A percentile compares a stretch with the other conserved stretches of the same genome.
phyloP scores from a whole-genome alignment of 2,329 filamentous ascomycete genomes.

The Calonectria honghensis region DNA sequence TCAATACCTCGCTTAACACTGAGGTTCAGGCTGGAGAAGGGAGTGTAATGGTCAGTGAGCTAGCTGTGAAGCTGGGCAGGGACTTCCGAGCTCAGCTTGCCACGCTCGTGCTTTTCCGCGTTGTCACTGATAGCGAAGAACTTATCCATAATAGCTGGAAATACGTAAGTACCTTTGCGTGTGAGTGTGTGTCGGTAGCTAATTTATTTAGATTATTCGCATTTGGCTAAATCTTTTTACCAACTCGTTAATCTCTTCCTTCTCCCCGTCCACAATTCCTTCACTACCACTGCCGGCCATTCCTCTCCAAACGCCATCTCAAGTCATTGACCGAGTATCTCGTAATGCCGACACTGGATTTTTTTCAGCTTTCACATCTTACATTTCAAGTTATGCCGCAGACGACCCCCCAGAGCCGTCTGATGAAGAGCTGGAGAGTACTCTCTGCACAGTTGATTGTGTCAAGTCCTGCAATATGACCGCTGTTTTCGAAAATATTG shows the following conservation, averaged over 20 bases:
- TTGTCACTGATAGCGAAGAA: conserved; percentile 89
- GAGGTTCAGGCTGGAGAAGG: conserved; percentile 94
- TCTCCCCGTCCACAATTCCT: conserved; percentile 78
- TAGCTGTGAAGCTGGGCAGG: conserved; percentile 95
- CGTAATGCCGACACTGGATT: conserved; percentile 88
- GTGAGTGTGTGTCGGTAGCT: conserved; percentile 15
- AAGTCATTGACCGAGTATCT: conserved; percentile 91
- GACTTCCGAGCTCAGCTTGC: conserved; percentile 96
- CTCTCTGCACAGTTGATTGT: conserved; percentile 94
- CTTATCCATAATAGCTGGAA: conserved; percentile 87
- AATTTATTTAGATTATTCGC: conserved; percentile 80
- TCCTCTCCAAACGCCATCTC: conserved; percentile 91
- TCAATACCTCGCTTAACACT: conserved; percentile 92
- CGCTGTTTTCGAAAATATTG: conserved; percentile 88
- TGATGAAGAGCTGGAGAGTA: conserved; percentile 97
- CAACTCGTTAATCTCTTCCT: conserved; percentile 92
- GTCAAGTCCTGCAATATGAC: conserved; percentile 92
- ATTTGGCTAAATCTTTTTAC: conserved; percentile 98
- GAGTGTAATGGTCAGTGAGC: conserved; percentile 98
- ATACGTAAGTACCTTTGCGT: conserved; percentile 74
- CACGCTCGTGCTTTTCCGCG: conserved; percentile 94
- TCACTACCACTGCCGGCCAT: conserved; percentile 85
- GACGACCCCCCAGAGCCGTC: conserved; percentile 98
- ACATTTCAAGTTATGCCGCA: conserved; percentile 98
- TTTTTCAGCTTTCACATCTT: conserved; percentile 95